Base-by-base conservation (phyloP, 2,329 filamentous ascomycete genomes). In the Aspergillus awamori region DNA sequence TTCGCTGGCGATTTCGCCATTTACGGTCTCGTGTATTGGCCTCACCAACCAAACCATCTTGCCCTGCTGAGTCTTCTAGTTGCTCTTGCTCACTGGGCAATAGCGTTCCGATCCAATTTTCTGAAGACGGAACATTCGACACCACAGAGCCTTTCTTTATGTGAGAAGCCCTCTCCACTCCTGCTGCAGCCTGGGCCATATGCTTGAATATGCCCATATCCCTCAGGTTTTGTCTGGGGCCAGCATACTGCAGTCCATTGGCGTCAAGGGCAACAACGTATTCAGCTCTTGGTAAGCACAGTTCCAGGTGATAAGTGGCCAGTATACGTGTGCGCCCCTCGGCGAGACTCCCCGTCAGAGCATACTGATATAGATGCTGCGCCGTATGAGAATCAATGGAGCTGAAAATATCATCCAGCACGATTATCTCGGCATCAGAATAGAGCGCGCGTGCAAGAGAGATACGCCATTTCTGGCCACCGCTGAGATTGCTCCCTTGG, bases 341-440 rank as follows among this genome's bases (percentile, higher is more conserved):
- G 26, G 11, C 53, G 15, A 56, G 53, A 10, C 39, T 47, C 17
- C 53, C 53, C n/a, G 30, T 56, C 24, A 56, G n/a, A 4, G 53
- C 53, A 24, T 56, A 11, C 13, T 56, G 15, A 17, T 56, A 56
- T 8, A 56, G 8, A 30, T 56, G 53, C n/a, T 56, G 53, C 24
- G 53, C 53, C 11, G 53, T 56, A 11, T 56, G 53, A 13, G 53
- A 13, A 22, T 56, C 53, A 26, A 56, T 56, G n/a, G 53, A 56
- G 26, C 53, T 56, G 39, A 56, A 56, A 24, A 56, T 56, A 22
- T 56, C 53, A 36, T 56, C 53, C n/a, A 56, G 20, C 1, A 56
- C 53, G 11, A 56, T 28, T 8, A 47, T 30, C 39, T 47, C n/a
- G 26, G 39, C 53, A 10, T 20, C 13, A 6, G 53, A 56, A 24